These are phyloP conservation scores for Clonostachys solani DNA, from an alignment of 2,329 filamentous ascomycete species.

Conservation along the genomic window DNA sequence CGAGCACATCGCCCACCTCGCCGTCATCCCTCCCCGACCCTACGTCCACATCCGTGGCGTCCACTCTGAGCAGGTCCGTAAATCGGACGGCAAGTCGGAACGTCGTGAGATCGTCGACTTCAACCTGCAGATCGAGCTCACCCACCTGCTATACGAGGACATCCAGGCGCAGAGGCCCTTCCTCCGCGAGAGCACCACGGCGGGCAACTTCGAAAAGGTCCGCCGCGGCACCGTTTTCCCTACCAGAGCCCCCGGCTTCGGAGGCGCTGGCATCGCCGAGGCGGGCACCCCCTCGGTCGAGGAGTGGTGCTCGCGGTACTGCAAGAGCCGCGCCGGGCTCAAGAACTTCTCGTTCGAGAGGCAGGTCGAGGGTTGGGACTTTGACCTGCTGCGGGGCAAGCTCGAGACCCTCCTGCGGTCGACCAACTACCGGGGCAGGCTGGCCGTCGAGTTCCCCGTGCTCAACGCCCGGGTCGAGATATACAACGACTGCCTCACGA, in stretches of 20 bases:
- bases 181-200: conserved; percentile 25
- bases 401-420: conserved; percentile 53
- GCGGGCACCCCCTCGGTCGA: conserved; percentile 21
- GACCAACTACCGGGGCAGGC: conserved; percentile 63
- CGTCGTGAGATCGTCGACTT: conserved; percentile 50
- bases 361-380: conserved; percentile 57
- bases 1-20: conserved; percentile 35
- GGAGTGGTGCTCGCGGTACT: conserved; percentile 68
- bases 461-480: conserved; percentile 54
- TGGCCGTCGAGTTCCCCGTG: conserved; percentile 55
- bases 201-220: conserved; percentile 54
- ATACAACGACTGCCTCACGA: conserved; percentile 59
- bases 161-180: conserved; percentile 25
- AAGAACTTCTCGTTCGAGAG: conserved; percentile 51
- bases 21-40: conserved; percentile 45
- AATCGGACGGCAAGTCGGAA: conserved; percentile 31
- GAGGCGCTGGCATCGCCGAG: conserved; percentile 18
- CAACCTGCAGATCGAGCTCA: conserved; percentile 53
- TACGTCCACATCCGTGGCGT: conserved; percentile 47
- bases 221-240: conserved; percentile 61
- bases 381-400: conserved; percentile 41
- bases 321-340: conserved; percentile 49
- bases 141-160: conserved; percentile 49
- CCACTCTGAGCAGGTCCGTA: conserved; percentile 40
- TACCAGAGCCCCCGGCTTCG: conserved; percentile 41